Percentiles rank a stretch among this genome's conserved stretches.
Conservation (phyloP, 495 filamentous ascomycete species). For the Xylaria scruposa region DNA sequence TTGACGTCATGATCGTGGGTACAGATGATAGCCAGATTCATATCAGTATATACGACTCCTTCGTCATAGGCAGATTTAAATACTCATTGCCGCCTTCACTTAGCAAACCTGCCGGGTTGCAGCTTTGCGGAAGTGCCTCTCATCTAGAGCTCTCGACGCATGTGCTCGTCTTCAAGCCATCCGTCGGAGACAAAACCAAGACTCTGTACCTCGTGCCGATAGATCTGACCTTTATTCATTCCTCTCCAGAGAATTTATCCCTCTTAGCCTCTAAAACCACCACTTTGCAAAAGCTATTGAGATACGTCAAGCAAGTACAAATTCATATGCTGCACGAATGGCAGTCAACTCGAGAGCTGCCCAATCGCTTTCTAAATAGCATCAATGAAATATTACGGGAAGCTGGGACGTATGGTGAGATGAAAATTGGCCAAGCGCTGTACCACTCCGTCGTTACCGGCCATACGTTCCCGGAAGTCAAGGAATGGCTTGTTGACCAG, state of each 20-base stretch:
- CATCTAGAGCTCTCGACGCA: slow-evolving; percentile 80
- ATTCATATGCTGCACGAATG: slow-evolving; percentile 77
- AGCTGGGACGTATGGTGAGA: slow-evolving; percentile 35
- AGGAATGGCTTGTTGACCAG: slow-evolving; percentile 89
- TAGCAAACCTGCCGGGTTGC: slow-evolving; percentile 33
- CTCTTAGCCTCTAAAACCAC: slow-evolving; percentile 85
- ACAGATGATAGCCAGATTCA: slow-evolving; percentile 81
- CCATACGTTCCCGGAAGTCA: slow-evolving; percentile 74
- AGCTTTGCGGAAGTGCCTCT: slow-evolving; percentile 68
- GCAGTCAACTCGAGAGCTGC: slow-evolving; percentile 82
- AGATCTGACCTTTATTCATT: slow-evolving; percentile 80
- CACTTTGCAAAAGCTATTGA: slow-evolving; percentile 80
- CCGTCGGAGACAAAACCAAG: slow-evolving; percentile 34
- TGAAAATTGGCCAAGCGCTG: slow-evolving; percentile 72
- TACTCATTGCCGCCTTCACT: slow-evolving; percentile 42
- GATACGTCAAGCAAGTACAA: slow-evolving; percentile 81
- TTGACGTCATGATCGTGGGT: slow-evolving; percentile 83
- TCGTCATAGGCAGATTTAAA: slow-evolving; percentile 76
- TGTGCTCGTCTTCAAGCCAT: slow-evolving; percentile 64
- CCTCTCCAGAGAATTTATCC: slow-evolving; percentile 79
- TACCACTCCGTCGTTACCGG: slow-evolving; percentile 90
- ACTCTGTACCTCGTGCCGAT: slow-evolving; percentile 72
- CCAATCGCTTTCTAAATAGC: slow-evolving; percentile 74
- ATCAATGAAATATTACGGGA: slow-evolving; percentile 68
- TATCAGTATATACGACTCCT: slow-evolving; percentile 87